Evolutionary conservation across 768 basidiomycete species (phyloP), one percentile per base, ranked within the genome.

Genomic region (Chlorophyllum brunneum): DNA sequence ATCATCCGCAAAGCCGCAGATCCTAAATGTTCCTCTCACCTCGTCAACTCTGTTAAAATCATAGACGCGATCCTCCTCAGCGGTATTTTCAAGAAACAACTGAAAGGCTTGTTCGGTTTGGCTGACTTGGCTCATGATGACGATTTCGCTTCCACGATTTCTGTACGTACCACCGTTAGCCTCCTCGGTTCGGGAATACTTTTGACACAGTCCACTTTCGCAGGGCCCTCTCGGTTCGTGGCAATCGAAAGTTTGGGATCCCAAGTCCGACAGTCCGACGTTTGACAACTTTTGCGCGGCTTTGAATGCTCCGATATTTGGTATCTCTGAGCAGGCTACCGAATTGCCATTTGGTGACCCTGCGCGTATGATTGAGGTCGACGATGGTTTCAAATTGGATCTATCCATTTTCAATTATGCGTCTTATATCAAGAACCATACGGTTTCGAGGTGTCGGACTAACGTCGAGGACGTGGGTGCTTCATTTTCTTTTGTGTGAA

Each of bases 181-280:
- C 15, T 31, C 34, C 5, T 31, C 15, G 15, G 8, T 13, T 9
- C 16, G 37, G n/a, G 8, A 20, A 7, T 26, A 27, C 6, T 18
- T 48, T 45, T n/a, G n/a, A n/a, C n/a, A n/a, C 26, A 37, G 15
- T 10, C 51, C 22, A 15, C 20, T 50, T 24, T 46, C 18, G 24
- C 38, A 39, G 63, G 20, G 23, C 37, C 86, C 89, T 2, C 72
- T 93, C 23, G 79, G 78, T 0, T 69, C 66, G 5, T 95, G 92
- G 89, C 95, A 98, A 70, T 75, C 72, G 0, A 87, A 86, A 66
- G 86, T 85, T 63, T 98, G 94, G 95, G 88, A 95, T 64, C 86
- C 88, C 0, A 67, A 69, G 11, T 79, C 87, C 41, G 78, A 76
- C 5, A 85, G 78, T 60, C 77, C 74, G 1, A 63, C 47, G 1